Conservation (phyloP, 495 filamentous ascomycete species). For the Aspergillus sclerotiicarbonarius region DNA sequence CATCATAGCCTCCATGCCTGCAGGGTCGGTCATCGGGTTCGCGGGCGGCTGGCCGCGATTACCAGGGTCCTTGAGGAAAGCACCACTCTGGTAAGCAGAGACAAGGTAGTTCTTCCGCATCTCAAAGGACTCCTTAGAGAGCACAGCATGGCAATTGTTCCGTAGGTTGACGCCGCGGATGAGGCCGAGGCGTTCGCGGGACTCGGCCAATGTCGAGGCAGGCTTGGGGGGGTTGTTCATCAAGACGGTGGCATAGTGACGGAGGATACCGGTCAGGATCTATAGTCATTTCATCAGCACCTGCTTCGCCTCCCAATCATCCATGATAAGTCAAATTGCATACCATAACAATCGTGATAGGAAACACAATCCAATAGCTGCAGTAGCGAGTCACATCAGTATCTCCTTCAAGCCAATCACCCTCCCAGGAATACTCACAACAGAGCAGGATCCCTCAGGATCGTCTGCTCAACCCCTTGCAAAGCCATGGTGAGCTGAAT, state of each 20-base stretch:
- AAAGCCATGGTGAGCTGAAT: constrained; percentile 61
- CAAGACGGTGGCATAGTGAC: constrained; percentile 90
- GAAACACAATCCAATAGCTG: constrained; percentile 97
- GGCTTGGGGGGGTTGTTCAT: constrained; percentile 86
- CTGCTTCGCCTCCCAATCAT: background rate
- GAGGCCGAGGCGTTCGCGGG: constrained; percentile 85
- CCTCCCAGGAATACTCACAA: constrained; percentile 63
- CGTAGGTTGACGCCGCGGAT: constrained; percentile 83
- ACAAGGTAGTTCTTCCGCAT: constrained; percentile 76
- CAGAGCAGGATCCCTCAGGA: constrained; percentile 97
- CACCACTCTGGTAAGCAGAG: constrained; percentile 74
- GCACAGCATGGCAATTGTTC: constrained; percentile 68
- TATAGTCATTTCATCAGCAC: constrained; percentile 29
- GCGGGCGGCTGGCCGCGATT: constrained; percentile 79
- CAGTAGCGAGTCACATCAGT: constrained; percentile 7
- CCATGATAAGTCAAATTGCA: background rate
- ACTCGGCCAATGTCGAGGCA: constrained; percentile 66
- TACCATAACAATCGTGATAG: constrained; percentile 97
- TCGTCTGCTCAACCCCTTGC: constrained; percentile 83
- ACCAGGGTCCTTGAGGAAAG: constrained; percentile 86
- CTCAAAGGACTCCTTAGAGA: constrained; percentile 70
- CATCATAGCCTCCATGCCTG: constrained; percentile 99
- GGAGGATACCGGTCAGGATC: constrained; percentile 92
- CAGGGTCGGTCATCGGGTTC: constrained; percentile 97
- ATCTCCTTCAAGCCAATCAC: background rate